Percentiles rank a stretch among this genome's conserved stretches.
These are phyloP conservation scores for Aspergillus haitiensis DNA, from an alignment of 495 filamentous ascomycete species.

Conservation along the genomic window DNA sequence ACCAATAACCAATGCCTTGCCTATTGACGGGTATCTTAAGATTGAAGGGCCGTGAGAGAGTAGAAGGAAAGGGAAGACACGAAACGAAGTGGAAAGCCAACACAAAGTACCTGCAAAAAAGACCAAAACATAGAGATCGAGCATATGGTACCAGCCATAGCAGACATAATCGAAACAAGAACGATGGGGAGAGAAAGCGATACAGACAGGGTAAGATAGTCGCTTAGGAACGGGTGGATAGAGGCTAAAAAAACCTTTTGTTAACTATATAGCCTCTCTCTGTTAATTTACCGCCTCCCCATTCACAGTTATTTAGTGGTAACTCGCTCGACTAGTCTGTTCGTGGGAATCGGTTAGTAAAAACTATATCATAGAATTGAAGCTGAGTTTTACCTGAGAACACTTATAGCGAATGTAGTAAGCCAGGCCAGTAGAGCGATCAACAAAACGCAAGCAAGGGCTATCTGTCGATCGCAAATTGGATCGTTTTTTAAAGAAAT, in stretches of 20 bases:
- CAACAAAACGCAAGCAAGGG: constrained; percentile 76
- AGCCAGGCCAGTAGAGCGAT: constrained; percentile 87
- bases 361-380: not conserved
- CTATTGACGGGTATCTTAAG: constrained; percentile 6
- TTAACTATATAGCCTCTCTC: no score
- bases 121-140: not conserved
- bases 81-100: not conserved
- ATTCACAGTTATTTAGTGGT: constrained; percentile 31
- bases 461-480: constrained; percentile 71
- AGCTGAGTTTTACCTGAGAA: constrained; percentile 62
- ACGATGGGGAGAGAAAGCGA: constrained; percentile 1
- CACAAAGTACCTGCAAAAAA: constrained; percentile 2
- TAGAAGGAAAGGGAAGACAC: constrained; percentile 6
- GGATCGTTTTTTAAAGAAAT: constrained; percentile 41
- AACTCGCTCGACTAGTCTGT: constrained; percentile 70
- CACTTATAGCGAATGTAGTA: constrained; percentile 82
- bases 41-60: constrained; percentile 7
- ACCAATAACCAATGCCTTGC: not conserved
- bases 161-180: not conserved
- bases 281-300: no score
- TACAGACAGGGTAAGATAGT: not conserved
- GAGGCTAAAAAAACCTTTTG: not conserved
- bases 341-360: constrained; percentile 16
- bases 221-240: not conserved
- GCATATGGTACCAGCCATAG: constrained; percentile 15